Percentiles rank a stretch among this genome's conserved stretches.
Evolutionary conservation across 106 monocot genomes (phyloP).

Genomic region (Acorus calamus): DNA sequence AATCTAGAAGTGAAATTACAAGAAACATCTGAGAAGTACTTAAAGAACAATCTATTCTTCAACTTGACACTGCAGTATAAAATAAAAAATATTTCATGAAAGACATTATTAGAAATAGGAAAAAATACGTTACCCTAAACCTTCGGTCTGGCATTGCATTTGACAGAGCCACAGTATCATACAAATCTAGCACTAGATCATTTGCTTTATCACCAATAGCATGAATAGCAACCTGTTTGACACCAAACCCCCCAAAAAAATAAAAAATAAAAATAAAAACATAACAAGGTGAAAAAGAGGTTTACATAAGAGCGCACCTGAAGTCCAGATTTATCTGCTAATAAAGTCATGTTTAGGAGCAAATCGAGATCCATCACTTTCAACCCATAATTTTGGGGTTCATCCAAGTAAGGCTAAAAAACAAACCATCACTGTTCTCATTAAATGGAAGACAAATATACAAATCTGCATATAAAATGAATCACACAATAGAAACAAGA

Average conservation of each 20-base stretch:
- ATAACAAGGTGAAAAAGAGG: background rate
- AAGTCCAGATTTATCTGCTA: slow-evolving; percentile 61
- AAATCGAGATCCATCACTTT: slow-evolving; percentile 54
- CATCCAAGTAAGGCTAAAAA: slow-evolving; percentile 62
- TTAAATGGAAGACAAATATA: background rate
- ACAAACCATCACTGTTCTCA: slow-evolving; percentile 4
- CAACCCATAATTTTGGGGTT: slow-evolving; percentile 58
- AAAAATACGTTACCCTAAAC: slow-evolving; percentile 59
- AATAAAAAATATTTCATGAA: no score
- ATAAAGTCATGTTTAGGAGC: slow-evolving; percentile 59
- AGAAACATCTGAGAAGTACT: background rate
- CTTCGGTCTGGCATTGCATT: slow-evolving; percentile 71
- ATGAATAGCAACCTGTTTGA: slow-evolving; percentile 79
- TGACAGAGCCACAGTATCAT: slow-evolving; percentile 25
- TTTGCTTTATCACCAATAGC: slow-evolving; percentile 99
- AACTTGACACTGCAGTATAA: background rate
- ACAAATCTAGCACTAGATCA: slow-evolving; percentile 75
- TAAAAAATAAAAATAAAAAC: no score
- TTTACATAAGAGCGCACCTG: slow-evolving; percentile 35
- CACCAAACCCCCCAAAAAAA: background rate
- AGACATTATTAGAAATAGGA: background rate
- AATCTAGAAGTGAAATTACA: slow-evolving; percentile 40
- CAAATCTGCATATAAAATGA: background rate
- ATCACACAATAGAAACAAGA: background rate
- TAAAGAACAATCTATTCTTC: background rate